A percentile compares a stretch with the other conserved stretches of the same genome.
phyloP scores from a whole-genome alignment of 78 protist species.

The Fonticula alba region DNA sequence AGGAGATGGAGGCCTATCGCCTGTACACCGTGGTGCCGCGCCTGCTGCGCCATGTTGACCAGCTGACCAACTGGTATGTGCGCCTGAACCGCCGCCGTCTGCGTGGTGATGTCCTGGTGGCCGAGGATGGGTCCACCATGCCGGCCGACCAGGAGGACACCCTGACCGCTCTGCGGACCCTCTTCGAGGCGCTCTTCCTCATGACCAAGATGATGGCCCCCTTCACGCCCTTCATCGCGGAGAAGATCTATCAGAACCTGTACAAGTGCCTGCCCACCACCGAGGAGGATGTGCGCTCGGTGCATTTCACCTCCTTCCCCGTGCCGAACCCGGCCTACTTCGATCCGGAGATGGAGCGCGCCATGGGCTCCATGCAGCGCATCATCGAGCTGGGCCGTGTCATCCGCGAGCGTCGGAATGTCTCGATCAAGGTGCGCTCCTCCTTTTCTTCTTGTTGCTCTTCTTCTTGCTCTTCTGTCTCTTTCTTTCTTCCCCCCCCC shows the following conservation, averaged over 20 bases:
- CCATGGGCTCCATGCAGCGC: conserved; percentile 57
- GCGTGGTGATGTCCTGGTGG: too few species aligned
- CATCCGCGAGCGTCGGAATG: conserved; percentile 53
- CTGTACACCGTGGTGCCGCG: conserved; percentile 95
- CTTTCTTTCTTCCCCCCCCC: not conserved
- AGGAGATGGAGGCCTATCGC: conserved; percentile 88
- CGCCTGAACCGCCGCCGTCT: conserved; percentile 62
- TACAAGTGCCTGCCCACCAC: conserved; percentile 24
- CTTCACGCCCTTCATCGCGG: conserved; percentile 96
- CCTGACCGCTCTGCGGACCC: conserved; percentile 33
- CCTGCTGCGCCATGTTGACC: conserved; percentile 57
- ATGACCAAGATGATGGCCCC: conserved; percentile 81
- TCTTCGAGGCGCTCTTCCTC: conserved; percentile 59
- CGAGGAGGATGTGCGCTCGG: conserved; percentile 8
- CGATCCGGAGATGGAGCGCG: conserved; percentile 38
- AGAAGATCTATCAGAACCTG: conserved; percentile 76
- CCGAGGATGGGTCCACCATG: too few species aligned
- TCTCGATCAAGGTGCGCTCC: conserved; percentile 36
- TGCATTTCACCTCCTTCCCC: conserved; percentile 64
- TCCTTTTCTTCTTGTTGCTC: conserved; percentile 31
- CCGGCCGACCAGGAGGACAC: conserved; percentile 34
- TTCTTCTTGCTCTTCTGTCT: not conserved
- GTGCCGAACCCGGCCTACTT: conserved; percentile 17
- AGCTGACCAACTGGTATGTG: conserved; percentile 93
- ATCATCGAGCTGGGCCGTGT: conserved; percentile 61